A percentile compares a stretch with the other conserved stretches of the same genome.
Evolutionary conservation across 805 yeast genomes (phyloP).

Genomic region (Lachancea sp.): DNA sequence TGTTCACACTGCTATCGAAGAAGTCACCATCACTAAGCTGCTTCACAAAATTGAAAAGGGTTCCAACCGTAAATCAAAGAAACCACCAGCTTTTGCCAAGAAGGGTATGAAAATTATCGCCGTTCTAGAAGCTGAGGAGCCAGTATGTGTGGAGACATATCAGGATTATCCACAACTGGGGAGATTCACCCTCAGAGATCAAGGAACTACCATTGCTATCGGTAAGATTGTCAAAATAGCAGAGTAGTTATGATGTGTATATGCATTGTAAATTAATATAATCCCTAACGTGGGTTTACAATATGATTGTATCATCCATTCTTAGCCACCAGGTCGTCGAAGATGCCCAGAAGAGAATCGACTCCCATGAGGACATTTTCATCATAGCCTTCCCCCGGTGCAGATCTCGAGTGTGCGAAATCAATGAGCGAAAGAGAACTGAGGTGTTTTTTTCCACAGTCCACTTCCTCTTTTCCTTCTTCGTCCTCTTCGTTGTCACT

Average conservation of each 20-base stretch:
- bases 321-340: conserved; percentile 27
- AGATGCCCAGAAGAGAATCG: conserved; percentile 46
- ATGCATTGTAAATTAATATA: conserved; percentile 1
- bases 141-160: conserved; percentile 91
- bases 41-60: conserved; percentile 94
- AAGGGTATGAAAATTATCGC: conserved; percentile 99
- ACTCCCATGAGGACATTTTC: conserved; percentile 66
- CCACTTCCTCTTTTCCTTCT: conserved; percentile 12
- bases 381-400: conserved; percentile 63
- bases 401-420: conserved; percentile 76
- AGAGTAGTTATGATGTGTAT: conserved; percentile 31
- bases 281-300: no score
- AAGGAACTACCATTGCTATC: conserved; percentile 96
- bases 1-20: conserved; percentile 97
- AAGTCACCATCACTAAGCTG: conserved; percentile 72
- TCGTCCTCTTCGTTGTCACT: conserved; percentile 28
- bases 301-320: conserved; percentile 1
- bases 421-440: conserved; percentile 70
- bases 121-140: conserved; percentile 72
- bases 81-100: conserved; percentile 97
- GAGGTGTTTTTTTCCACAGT: conserved; percentile 35
- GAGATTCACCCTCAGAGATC: conserved; percentile 97
- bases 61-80: conserved; percentile 91
- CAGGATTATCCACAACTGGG: conserved; percentile 93
- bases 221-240: conserved; percentile 92